Evolutionary conservation across 495 filamentous ascomycete species (phyloP).

Genomic region (Filosporella fistucella): DNA sequence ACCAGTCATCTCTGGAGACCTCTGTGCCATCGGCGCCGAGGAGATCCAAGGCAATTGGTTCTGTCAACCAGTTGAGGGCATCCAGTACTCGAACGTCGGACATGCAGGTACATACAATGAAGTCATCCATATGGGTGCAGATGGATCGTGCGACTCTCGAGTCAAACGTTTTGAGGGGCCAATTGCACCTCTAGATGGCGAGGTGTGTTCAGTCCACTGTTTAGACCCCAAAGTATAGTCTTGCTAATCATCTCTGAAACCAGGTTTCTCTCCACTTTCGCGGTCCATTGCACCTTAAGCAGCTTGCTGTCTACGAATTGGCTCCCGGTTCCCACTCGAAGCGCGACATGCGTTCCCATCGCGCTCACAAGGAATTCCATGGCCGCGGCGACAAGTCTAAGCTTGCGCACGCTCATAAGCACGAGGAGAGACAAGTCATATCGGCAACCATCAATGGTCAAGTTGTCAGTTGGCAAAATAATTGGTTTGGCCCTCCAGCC

Average conservation of each 20-base stretch:
- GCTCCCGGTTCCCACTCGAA: too few species aligned
- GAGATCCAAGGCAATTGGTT: conserved; percentile 42
- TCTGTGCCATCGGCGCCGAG: conserved; percentile 18
- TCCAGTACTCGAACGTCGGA: conserved; percentile 57
- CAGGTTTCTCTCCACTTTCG: conserved; percentile 68
- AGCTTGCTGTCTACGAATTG: conserved; percentile 57
- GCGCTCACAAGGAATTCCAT: too few species aligned
- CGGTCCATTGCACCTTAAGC: conserved; percentile 56
- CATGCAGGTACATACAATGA: conserved; percentile 51
- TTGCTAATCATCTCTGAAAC: not conserved
- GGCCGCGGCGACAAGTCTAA: too few species aligned
- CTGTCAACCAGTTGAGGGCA: conserved; percentile 53
- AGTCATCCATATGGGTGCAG: conserved; percentile 50
- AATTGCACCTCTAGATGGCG: conserved; percentile 61
- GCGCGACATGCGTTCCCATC: too few species aligned
- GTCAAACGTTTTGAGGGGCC: conserved; percentile 47
- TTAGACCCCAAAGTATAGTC: conserved; percentile 1
- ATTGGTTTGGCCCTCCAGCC: conserved; percentile 39
- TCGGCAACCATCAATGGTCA: conserved; percentile 60
- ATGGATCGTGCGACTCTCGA: conserved; percentile 47
- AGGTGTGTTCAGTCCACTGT: conserved; percentile 39
- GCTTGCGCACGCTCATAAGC: not conserved
- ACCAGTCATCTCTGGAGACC: too few species aligned
- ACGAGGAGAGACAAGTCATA: not conserved
- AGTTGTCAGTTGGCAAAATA: conserved; percentile 59